Evolutionary conservation across 768 basidiomycete genomes (phyloP), one percentile per base, ranked within the genome.

Genomic region (Boletus edulis): DNA sequence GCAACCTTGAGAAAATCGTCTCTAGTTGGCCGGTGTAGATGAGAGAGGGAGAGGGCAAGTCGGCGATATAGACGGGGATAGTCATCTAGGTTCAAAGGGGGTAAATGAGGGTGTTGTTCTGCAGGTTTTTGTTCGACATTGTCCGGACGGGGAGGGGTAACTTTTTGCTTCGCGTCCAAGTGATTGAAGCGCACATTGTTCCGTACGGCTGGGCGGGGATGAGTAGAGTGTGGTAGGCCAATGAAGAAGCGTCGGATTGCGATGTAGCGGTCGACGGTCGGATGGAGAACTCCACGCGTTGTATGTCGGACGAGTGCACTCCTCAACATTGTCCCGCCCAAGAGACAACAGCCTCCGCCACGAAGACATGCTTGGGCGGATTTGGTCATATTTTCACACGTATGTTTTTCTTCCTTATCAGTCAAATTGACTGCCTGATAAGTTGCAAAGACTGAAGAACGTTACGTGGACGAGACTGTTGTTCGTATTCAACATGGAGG

Each of bases 1-100:
- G 95, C 87, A 4, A 92, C 87, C 18, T 81, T 83, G 35, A 98
- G 79, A 55, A 98, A 86, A 67, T 98, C 92, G 43, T 97, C 94
- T 41, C 87, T 83, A 0, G 92, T 91, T 1, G 94, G 96, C 37
- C 88, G 78, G 58, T 84, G 85, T 46, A 83, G 76, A 64, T 86
- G 87, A 5, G 92, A 93, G 20, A 94, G 75, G 27, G 89, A 87
- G 58, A 82, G 68, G 0, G 91, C 91, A 9, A 94, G 78, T n/a
- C 84, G 80, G 40, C 84, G 86, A 62, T 92, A 89, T 64, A 92
- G 87, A n/a, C 76, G 79, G 4, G 93, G 83, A 65, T 94, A 94
- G 62, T 89, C 81, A 49, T 91, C 84, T 37, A 81, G 69, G 58
- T 77, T 74, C 27, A 70, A 57, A n/a, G 73, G 71, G 14, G 68